Evolutionary conservation across 2,329 filamentous ascomycete genomes (phyloP).

Genomic region (Microdochium paspali): DNA sequence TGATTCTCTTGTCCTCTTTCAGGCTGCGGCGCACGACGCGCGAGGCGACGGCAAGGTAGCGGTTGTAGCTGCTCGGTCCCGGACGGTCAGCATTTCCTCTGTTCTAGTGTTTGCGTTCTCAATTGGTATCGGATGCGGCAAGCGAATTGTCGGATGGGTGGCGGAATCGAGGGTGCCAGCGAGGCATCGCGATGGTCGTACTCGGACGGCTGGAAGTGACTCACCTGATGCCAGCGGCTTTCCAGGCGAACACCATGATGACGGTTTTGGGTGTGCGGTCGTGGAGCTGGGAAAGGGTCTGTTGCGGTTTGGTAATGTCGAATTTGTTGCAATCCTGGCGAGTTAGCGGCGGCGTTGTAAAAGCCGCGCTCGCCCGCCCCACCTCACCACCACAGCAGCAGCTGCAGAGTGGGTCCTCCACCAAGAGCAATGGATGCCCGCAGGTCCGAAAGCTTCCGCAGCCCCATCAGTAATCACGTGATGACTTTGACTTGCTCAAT

Average conservation of each 20-base stretch:
- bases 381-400: neutral
- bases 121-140: neutral
- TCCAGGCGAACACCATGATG: constrained; percentile 97
- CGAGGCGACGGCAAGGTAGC: constrained; percentile 92
- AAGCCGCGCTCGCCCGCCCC: constrained; percentile 4
- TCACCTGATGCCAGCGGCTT: constrained; percentile 93
- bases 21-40: constrained; percentile 92
- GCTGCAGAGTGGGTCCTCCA: neutral
- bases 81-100: constrained; percentile 21
- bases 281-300: constrained; percentile 16
- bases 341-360: constrained; percentile 1
- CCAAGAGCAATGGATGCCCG: neutral
- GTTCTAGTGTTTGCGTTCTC: constrained; percentile 7
- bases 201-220: constrained; percentile 28
- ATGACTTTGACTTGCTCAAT: neutral
- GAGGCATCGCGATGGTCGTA: too few species aligned
- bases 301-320: constrained; percentile 16
- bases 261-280: constrained; percentile 29
- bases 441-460: neutral
- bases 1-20: constrained; percentile 87
- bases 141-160: neutral
- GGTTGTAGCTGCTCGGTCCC: constrained; percentile 77
- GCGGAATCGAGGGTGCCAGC: neutral
- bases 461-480: neutral
- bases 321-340: constrained; percentile 1